Evolutionary conservation across 768 basidiomycete genomes (phyloP), one percentile per base, ranked within the genome.

Genomic region (Boletus bicolor): DNA sequence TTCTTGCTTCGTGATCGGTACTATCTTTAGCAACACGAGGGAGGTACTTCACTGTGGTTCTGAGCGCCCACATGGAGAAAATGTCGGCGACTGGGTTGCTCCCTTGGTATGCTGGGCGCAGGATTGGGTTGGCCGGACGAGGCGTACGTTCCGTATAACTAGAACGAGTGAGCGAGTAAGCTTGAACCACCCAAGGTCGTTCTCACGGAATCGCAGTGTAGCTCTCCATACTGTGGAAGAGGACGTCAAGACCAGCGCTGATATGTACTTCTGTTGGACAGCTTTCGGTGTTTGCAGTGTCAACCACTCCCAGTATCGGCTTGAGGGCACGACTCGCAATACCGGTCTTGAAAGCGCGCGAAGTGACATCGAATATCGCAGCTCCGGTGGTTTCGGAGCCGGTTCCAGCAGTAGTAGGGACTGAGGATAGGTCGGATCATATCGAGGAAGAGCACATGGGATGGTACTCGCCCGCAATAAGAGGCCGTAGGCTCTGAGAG

Each of bases 341-440:
- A 43, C 96, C 96, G 14, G 96, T 98, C 78, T 98, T 98, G 82
- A 98, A 97, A 6, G 87, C 83, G 64, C 81, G 84, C 0, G 93
- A 93, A 0, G 95, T 91, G 43, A 97, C 92, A 65, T 95, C 91
- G 52, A 97, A 81, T 62, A 98, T 96, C 11, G 95, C 92, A 0
- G 95, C 88, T 10, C 95, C 95, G 0, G 95, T 98, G 3, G 95
- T 98, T 71, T 98, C 92, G 1, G 91, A 92, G 17, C 93, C 94
- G 14, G 94, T 96, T 48, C 96, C 96, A 32, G 85, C 85, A 6
- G 86, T 89, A 1, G 87, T 88, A 4, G 85, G 87, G 11, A 88
- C 83, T 81, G 45, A 17, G 14, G 44, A 28, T 15, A 2, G 51
- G 39, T 60, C 50, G 48, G 56, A 55, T 30, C 35, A 49, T 51